Conservation (phyloP, 1,284 basidiomycete species). For the Marasmius fiardii region DNA sequence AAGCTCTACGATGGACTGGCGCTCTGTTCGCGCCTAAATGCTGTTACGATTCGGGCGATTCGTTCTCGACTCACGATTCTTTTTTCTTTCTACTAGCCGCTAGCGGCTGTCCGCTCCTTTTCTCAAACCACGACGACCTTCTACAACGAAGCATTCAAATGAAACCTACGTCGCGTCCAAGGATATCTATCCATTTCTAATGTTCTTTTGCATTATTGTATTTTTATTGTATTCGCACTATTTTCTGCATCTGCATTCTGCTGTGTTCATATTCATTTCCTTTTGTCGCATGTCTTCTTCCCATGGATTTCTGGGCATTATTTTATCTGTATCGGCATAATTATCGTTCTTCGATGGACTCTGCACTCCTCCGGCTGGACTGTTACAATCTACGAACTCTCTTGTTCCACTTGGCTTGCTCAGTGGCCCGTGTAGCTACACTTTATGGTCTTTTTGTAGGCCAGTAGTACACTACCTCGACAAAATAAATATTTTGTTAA, state of each 20-base stretch:
- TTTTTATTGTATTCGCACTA: slow-evolving; percentile 12
- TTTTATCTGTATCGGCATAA: neutral
- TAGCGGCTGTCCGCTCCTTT: slow-evolving; percentile 5
- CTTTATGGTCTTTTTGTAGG: too few species aligned
- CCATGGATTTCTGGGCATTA: neutral
- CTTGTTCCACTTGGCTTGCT: neutral
- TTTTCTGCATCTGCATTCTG: slow-evolving; percentile 4
- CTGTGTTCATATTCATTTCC: slow-evolving; percentile 1
- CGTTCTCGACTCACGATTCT: neutral
- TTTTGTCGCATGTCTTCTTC: neutral
- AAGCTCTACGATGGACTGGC: slow-evolving; percentile 43
- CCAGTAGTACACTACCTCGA: too few species aligned
- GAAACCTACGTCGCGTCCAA: slow-evolving; percentile 6
- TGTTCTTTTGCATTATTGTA: slow-evolving; percentile 9
- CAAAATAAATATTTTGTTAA: too few species aligned
- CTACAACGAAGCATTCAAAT: slow-evolving; percentile 5
- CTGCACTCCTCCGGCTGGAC: neutral
- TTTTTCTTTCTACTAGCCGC: slow-evolving; percentile 3
- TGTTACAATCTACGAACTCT: neutral
- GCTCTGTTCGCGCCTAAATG: slow-evolving; percentile 34
- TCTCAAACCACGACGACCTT: neutral
- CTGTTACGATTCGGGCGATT: slow-evolving; percentile 4
- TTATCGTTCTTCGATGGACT: slow-evolving; percentile 1
- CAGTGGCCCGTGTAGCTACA: neutral
- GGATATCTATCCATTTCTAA: slow-evolving; percentile 1